Evolutionary conservation across 805 yeast genomes (phyloP).

Genomic region (Sugiyamaella smithiae): DNA sequence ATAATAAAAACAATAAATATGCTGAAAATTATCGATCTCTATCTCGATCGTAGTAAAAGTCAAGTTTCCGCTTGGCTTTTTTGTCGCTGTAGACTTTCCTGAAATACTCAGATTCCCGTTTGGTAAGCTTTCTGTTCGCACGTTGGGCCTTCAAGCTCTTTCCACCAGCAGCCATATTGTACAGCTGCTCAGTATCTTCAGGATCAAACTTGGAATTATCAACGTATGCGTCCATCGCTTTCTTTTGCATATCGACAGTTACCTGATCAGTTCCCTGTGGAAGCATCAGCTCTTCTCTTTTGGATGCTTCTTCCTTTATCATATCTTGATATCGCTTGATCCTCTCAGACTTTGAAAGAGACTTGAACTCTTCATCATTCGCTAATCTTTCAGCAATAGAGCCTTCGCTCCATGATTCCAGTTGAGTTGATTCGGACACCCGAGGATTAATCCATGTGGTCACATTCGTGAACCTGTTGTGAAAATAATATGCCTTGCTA

Average conservation of each 20-base stretch:
- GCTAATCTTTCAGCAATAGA: constrained; percentile 13
- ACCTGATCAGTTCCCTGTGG: not conserved
- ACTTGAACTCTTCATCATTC: constrained; percentile 15
- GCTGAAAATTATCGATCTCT: not conserved
- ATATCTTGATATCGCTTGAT: constrained; percentile 15
- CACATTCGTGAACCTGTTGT: constrained; percentile 25
- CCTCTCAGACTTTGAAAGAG: constrained; percentile 15
- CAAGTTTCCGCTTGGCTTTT: constrained; percentile 20
- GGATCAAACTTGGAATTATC: not conserved
- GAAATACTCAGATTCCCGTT: constrained; percentile 25
- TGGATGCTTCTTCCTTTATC: not conserved
- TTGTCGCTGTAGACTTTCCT: constrained; percentile 21
- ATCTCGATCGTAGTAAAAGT: not conserved
- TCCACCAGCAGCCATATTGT: constrained; percentile 18
- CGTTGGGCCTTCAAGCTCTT: constrained; percentile 24
- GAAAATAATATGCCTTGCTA: constrained; percentile 25
- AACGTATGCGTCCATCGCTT: not conserved
- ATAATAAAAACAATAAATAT: not conserved
- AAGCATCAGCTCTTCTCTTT: not conserved
- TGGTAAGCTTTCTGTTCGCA: constrained; percentile 18
- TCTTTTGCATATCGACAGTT: not conserved
- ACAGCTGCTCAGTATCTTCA: constrained; percentile 9
- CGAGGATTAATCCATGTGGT: constrained; percentile 32
- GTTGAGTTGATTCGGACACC: constrained; percentile 2
- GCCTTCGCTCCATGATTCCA: no score